Evolutionary conservation across 371 early-diverging fungal genomes (phyloP), one percentile per base, ranked within the genome.

Genomic region (Mucor irregularis): DNA sequence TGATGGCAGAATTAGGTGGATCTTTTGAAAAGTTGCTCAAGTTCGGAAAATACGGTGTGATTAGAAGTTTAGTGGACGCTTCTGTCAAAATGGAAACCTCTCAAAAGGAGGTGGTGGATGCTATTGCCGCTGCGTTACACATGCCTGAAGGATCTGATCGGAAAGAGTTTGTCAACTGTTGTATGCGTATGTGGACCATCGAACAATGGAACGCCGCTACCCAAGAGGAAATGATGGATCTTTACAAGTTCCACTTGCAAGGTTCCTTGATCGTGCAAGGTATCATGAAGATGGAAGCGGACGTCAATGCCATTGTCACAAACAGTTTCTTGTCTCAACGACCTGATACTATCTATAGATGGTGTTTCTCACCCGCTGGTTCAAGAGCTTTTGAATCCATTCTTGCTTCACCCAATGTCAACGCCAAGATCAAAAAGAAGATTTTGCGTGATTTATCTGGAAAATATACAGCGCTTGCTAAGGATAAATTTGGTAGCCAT

Each of bases 401-500:
- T 40, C 48, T 94, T 30, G 49, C 74, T 0, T 81, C 85, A 7
- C 64, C 76, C 0, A 70, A 77, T 14, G 70, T 90, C 21, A 75
- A 78, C 25, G 44, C 62, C 3, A 85, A 84, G 51, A 75, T 83
- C 44, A 90, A 90, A 62, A 82, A 86, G 56, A 84, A 84, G 70
- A 69, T 91, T 10, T 51, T 90, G 16, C 74, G 77, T 53, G 74
- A 73, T 49, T 77, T 89, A 51, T 47, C 71, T 16, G 83, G 82
- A 6, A 69, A 74, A 44, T 88, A 81, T 59, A 81, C 80, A 29
- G 64, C 68, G 5, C 58, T 92, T 37, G 87, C 90, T 3, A 61
- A 73, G 45, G 90, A 93, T 61, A 86, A 86, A 58, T 92, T 83
- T 61, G 93, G 91, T 31, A 86, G 89, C 33, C 90, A 88, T 53